Evolutionary conservation across 2,329 filamentous ascomycete species (phyloP), one percentile per base, ranked within the genome.

Genomic region (Oidium heveae): DNA sequence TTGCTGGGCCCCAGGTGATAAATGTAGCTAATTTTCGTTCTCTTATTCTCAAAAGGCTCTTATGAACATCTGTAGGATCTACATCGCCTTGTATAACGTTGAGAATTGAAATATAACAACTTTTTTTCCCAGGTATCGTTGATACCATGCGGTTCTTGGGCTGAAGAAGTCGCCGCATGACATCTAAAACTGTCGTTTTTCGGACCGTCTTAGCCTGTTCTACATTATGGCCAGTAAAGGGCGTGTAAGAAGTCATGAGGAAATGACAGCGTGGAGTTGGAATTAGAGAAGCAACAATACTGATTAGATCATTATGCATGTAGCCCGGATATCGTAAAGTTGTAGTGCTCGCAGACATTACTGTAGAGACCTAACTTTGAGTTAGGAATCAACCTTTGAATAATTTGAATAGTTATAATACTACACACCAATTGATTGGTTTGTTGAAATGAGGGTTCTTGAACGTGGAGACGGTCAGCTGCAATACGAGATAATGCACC

Each of bases 131-230:
- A 1, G 89, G 88, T 55, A 87, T 83, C 22, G 91, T 94, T 24
- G 88, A 94, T 49, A 98, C 91, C 91, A 98, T 98, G 66, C 93
- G 82, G 69, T 98, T 98, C 74, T 98, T 98, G 41, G 91, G 91
- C 69, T 98, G 93, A 56, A 98, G 72, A 24, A 98, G 72, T 57
- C 91, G 77, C 56, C 91, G 80, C 91, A 98, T 98, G 58, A 98
- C 93, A 66, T 98, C 91, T 43, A 98, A 70, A 9, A 98, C 91
- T 0, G 91, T 98, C 2, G 93, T 98, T 70, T 96, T 98, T 58
- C 93, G 85, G 36, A 98, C 87, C 1, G 89, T 95, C 73, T 94
- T 95, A 55, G 89, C 91, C 67, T 94, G 86, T 65, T 95, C 89
- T 55, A 98, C 85, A 65, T 91, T 91, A 66, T 95, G 86, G 57